These are phyloP conservation scores for Trichomonascus vanleenenianus DNA, from an alignment of 805 yeast genomes.

Conservation along the genomic window DNA sequence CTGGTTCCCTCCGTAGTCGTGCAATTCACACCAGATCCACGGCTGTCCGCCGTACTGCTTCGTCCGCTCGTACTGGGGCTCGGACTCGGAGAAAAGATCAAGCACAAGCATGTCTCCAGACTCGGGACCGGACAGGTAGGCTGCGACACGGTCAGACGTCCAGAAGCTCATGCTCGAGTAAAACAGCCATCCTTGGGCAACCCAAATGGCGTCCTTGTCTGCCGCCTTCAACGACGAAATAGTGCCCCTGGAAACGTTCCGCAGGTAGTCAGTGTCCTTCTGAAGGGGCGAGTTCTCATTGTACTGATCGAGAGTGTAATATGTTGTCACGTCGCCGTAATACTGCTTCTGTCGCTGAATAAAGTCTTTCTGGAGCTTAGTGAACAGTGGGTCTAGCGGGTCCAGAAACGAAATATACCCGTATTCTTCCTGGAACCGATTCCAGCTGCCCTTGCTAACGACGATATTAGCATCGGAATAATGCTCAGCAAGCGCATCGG, in stretches of 20 bases:
- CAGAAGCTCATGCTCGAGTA: slow-evolving; percentile 5
- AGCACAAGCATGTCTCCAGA: slow-evolving; percentile 9
- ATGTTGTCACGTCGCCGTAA: slow-evolving; percentile 7
- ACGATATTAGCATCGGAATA: slow-evolving; percentile 9
- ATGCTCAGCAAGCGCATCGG: slow-evolving; percentile 1
- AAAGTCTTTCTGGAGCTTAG: slow-evolving; percentile 6
- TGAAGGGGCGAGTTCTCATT: slow-evolving; percentile 11
- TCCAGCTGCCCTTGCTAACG: slow-evolving; percentile 5
- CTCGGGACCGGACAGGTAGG: slow-evolving; percentile 11
- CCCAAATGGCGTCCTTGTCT: slow-evolving; percentile 11
- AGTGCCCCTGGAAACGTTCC: slow-evolving; percentile 8
- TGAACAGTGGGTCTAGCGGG: slow-evolving; percentile 10
- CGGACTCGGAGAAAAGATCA: slow-evolving; percentile 11
- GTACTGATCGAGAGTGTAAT: slow-evolving; percentile 12
- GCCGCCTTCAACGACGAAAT: slow-evolving; percentile 1
- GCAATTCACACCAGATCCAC: slow-evolving; percentile 14
- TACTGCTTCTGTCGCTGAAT: slow-evolving; percentile 5
- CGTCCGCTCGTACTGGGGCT: slow-evolving; percentile 10
- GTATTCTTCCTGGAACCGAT: slow-evolving; percentile 6
- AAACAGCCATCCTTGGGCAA: slow-evolving; percentile 13
- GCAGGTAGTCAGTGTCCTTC: slow-evolving; percentile 6
- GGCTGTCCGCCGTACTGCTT: slow-evolving; percentile 11
- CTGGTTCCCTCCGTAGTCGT: slow-evolving; percentile 11
- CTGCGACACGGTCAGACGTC: slow-evolving; percentile 8
- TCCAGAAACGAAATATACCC: slow-evolving; percentile 11